These are phyloP conservation scores for Lignosus rhinocerotis DNA, from an alignment of 1,284 basidiomycete genomes.

Conservation along the genomic window DNA sequence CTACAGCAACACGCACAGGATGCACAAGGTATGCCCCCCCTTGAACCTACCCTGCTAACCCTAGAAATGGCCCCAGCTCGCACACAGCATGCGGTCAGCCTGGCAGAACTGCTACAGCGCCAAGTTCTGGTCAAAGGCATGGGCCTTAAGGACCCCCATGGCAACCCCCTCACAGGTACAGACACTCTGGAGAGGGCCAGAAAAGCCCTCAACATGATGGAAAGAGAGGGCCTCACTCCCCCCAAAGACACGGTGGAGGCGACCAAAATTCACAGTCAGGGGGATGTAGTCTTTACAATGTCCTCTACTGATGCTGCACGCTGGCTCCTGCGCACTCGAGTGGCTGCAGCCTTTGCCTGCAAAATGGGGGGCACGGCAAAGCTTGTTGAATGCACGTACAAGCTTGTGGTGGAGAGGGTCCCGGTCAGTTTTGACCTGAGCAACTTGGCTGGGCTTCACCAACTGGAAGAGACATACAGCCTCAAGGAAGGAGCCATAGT, in stretches of 20 bases:
- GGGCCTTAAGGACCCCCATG: too few species aligned
- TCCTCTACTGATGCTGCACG: not conserved
- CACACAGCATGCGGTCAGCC: too few species aligned
- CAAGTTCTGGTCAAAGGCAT: too few species aligned
- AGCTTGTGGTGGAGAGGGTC: conserved; percentile 1
- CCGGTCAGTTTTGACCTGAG: conserved; percentile 3
- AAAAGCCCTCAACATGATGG: not conserved
- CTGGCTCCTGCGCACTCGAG: not conserved
- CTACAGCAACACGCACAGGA: too few species aligned
- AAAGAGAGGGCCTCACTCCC: not conserved
- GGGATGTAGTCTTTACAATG: not conserved
- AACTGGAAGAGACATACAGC: conserved; percentile 1
- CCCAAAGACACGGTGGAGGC: not conserved
- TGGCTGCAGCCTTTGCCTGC: conserved; percentile 1
- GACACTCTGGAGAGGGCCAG: not conserved
- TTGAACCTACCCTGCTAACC: too few species aligned
- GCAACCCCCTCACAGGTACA: too few species aligned
- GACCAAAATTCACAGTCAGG: not conserved
- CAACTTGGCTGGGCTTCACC: not conserved
- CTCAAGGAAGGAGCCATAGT: not conserved
- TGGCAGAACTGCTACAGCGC: too few species aligned
- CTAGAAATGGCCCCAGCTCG: too few species aligned
- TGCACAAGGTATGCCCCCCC: too few species aligned
- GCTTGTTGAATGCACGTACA: conserved; percentile 1
- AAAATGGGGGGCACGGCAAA: not conserved